Base-by-base conservation (phyloP, 305 asterid genomes). In the Ruellia speciosa region DNA sequence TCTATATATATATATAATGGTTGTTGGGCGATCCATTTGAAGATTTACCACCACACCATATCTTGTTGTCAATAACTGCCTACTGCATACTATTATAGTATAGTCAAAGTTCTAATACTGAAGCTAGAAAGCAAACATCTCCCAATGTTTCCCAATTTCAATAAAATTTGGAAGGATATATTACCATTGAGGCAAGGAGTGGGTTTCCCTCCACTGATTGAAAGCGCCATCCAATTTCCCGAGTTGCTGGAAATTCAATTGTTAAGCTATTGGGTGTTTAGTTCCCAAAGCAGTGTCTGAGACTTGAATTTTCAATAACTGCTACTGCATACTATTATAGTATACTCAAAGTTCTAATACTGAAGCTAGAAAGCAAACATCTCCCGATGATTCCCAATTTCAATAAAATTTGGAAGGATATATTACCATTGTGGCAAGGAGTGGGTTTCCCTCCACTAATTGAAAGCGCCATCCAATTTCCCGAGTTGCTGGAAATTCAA, bases 1-100 rank as follows among this genome's bases (percentile, higher is more conserved):
- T n/a, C n/a, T n/a, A n/a, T n/a, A n/a, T n/a, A n/a, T n/a, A n/a
- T n/a, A n/a, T n/a, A n/a, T n/a, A n/a, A n/a, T n/a, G n/a, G n/a
- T n/a, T n/a, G n/a, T n/a, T n/a, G n/a, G n/a, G n/a, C 79, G 88
- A 64, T 51, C 87, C 88, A 71, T 72, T 77, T 24, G 84, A 77
- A 60, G 95, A 86, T 78, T 93, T 97, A 63, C 96, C 99, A 35
- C 99, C 99, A 65, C 69, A 93, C 89, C 97, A 24, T 4, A 88
- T 86, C 79, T 86, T 86, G 81, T 86, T 84, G 67, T 95, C 99
- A 56, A 86, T 24, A 45, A 93, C 97, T 9, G 97, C 92, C n/a
- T 19, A 97, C 95, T 3, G 88, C 95, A 77, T 93, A 97, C 97
- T 93, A 72, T 71, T 71, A 78, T 19, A 66, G 66, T 43, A 65